phyloP scores from a whole-genome alignment of 2,329 filamentous ascomycete species.

The Clarireedia monteithiana region DNA sequence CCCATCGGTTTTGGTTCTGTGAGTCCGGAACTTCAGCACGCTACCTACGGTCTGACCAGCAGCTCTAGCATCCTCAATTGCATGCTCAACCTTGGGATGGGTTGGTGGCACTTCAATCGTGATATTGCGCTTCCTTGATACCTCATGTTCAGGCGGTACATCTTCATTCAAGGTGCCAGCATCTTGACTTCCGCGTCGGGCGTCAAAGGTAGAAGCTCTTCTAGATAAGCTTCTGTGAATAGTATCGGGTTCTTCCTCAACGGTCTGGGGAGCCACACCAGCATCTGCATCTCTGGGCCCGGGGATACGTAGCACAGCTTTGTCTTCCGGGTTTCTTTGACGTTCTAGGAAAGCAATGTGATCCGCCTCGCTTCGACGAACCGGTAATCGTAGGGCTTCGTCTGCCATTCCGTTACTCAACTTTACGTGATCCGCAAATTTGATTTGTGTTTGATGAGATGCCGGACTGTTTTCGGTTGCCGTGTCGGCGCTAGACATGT shows the following conservation, averaged over 20 bases:
- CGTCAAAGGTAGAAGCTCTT: constrained; percentile 14
- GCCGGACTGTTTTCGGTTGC: constrained; percentile 3
- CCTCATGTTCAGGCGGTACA: constrained; percentile 15
- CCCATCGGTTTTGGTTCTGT: constrained; percentile 27
- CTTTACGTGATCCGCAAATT: constrained; percentile 60
- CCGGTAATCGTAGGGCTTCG: constrained; percentile 42
- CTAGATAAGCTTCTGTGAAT: constrained; percentile 15
- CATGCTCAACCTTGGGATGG: constrained; percentile 22
- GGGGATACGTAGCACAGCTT: constrained; percentile 75
- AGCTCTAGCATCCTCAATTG: constrained; percentile 21
- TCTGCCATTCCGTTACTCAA: constrained; percentile 48
- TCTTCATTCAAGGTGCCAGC: constrained; percentile 11
- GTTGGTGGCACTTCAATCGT: constrained; percentile 19
- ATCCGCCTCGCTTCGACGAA: constrained; percentile 55
- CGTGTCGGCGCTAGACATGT: constrained; percentile 12
- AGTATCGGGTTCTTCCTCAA: constrained; percentile 33
- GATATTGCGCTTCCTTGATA: constrained; percentile 22
- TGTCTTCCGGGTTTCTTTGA: constrained; percentile 66
- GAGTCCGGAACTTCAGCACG: constrained; percentile 37
- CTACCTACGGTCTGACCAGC: constrained; percentile 16
- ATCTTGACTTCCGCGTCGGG: constrained; percentile 9
- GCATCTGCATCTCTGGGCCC: constrained; percentile 85
- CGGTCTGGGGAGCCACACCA: constrained; percentile 60
- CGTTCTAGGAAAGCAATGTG: constrained; percentile 85
- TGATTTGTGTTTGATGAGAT: constrained; percentile 35